Conservation (phyloP, 106 monocot species). For the Dendrobium huoshanense region DNA sequence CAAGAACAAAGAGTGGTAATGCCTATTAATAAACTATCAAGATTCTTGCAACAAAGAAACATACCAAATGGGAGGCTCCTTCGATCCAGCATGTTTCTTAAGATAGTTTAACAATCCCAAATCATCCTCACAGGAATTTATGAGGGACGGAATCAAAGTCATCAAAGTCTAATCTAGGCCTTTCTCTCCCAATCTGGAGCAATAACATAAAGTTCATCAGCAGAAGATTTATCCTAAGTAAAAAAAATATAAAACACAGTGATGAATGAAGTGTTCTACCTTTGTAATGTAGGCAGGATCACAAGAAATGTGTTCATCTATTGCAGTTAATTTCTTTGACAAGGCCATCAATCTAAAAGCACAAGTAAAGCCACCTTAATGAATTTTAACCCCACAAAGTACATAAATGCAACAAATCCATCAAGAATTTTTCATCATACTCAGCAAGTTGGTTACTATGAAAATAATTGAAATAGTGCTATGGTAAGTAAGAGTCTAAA, state of each 20-base stretch:
- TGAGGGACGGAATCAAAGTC: constrained; percentile 81
- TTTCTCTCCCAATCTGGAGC: constrained; percentile 65
- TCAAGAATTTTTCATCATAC: no score
- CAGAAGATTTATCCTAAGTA: neutral
- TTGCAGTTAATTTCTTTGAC: constrained; percentile 68
- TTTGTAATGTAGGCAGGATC: constrained; percentile 79
- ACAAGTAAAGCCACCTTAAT: neutral
- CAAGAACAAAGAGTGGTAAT: no score
- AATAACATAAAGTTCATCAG: constrained; percentile 4
- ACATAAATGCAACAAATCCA: no score
- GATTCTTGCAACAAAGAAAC: no score
- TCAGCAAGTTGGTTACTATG: no score
- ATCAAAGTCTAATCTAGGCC: constrained; percentile 71
- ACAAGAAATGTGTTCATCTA: constrained; percentile 78
- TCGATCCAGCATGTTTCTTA: no score
- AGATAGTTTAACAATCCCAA: neutral
- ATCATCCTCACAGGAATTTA: constrained; percentile 43
- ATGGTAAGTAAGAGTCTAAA: no score
- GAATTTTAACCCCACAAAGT: no score
- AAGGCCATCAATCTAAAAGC: constrained; percentile 60
- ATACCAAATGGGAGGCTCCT: no score
- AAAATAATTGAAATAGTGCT: no score
- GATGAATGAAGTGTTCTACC: constrained; percentile 24
- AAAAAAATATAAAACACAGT: neutral
- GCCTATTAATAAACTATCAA: no score